Evolutionary conservation across 192 early-diverging fungal genomes (phyloP).

Genomic region (Coemansia sp.): DNA sequence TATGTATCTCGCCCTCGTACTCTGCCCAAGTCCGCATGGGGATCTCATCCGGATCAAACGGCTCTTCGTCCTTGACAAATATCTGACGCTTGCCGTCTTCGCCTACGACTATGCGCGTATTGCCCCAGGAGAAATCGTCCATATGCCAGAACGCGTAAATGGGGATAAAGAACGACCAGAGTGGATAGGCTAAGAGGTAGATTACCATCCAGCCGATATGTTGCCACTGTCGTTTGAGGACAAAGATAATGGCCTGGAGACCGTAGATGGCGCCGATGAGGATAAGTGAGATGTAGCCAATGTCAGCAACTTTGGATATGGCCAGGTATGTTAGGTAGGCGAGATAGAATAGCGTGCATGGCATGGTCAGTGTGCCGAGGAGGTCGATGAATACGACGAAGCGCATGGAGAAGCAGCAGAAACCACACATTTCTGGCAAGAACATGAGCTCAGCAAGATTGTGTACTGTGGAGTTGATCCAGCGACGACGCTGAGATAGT

Average conservation of each 20-base stretch:
- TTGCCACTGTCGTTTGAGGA: constrained; percentile 88
- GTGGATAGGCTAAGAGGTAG: constrained; percentile 88
- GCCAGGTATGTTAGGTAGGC: constrained; percentile 81
- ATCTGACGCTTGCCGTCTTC: constrained; percentile 72
- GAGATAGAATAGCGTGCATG: constrained; percentile 88
- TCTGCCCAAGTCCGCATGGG: constrained; percentile 83
- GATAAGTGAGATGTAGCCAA: constrained; percentile 81
- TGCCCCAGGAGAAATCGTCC: constrained; percentile 99
- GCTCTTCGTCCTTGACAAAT: constrained; percentile 68
- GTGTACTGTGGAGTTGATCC: constrained; percentile 99
- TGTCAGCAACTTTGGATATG: constrained; percentile 56
- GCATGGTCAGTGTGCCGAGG: constrained; percentile 93
- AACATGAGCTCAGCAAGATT: constrained; percentile 94
- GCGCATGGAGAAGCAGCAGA: constrained; percentile 99
- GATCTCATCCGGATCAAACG: constrained; percentile 77
- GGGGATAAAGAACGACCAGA: constrained; percentile 85
- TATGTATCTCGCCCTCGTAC: constrained; percentile 62
- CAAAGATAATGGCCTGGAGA: constrained; percentile 87
- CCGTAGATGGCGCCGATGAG: constrained; percentile 91
- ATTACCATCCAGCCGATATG: constrained; percentile 99
- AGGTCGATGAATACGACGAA: constrained; percentile 96
- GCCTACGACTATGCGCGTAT: constrained; percentile 90
- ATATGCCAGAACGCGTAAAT: constrained; percentile 99
- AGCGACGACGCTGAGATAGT: constrained; percentile 97
- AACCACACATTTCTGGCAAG: constrained; percentile 94